Percentiles rank a stretch among this genome's conserved stretches.
Evolutionary conservation across 495 filamentous ascomycete species (phyloP).

Genomic region (Astrocystis sublimbata): DNA sequence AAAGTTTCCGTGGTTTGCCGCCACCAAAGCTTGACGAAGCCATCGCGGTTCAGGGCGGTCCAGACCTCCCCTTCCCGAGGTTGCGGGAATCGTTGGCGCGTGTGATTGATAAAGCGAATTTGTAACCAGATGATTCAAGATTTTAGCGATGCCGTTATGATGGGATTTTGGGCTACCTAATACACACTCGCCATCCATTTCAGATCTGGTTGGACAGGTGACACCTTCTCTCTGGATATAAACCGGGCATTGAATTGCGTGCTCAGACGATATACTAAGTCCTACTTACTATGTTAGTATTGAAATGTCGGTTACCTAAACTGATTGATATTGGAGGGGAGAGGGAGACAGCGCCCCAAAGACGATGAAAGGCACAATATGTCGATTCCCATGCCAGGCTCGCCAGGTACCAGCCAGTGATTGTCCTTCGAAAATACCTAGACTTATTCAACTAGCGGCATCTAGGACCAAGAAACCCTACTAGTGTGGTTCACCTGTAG

Average conservation of each 20-base stretch:
- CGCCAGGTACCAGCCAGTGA: neutral
- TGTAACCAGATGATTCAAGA: constrained; percentile 5
- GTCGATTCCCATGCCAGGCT: neutral
- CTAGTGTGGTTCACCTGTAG: neutral
- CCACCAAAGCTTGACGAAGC: constrained; percentile 35
- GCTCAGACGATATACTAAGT: neutral
- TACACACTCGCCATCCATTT: neutral
- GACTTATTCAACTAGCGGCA: neutral
- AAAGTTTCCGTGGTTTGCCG: constrained; percentile 60
- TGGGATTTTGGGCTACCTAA: constrained; percentile 5
- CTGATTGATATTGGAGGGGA: no score
- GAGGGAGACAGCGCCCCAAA: neutral
- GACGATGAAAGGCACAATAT: neutral
- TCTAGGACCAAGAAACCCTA: neutral
- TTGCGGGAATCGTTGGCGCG: constrained; percentile 8
- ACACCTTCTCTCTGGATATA: neutral
- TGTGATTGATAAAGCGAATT: constrained; percentile 14
- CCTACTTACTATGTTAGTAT: no score
- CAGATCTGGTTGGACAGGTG: neutral
- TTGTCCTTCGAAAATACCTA: no score
- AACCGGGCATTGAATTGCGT: neutral
- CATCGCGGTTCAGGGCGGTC: neutral
- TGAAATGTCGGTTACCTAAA: no score
- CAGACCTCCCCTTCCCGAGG: neutral
- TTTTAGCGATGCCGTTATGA: constrained; percentile 7